These are phyloP conservation scores for Kalaharituber pfeilii DNA, from an alignment of 2,329 filamentous ascomycete species.

Conservation along the genomic window DNA sequence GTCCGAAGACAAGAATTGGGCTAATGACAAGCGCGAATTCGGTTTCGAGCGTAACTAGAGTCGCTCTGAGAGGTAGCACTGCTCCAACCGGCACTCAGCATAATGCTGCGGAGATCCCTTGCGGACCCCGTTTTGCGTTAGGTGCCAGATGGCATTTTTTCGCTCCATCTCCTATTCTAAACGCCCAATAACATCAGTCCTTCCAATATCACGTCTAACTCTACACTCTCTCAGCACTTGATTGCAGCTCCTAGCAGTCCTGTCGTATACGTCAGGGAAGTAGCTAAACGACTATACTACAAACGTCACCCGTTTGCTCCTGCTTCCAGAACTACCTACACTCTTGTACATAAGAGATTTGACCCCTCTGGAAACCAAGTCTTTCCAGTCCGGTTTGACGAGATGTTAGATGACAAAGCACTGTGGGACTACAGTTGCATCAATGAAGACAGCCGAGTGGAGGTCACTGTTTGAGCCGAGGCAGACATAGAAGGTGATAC, in stretches of 20 bases:
- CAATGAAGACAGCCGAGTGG: not conserved
- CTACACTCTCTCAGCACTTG: not conserved
- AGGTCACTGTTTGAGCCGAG: not conserved
- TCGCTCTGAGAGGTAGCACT: too few relatives aligned
- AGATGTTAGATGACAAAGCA: not conserved
- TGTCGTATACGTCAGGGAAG: not conserved
- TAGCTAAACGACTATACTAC: not conserved
- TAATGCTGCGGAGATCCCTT: too few relatives aligned
- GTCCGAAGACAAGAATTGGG: too few relatives aligned
- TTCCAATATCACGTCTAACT: not conserved
- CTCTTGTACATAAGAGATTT: not conserved
- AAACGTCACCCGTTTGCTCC: not conserved
- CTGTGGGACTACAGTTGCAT: not conserved
- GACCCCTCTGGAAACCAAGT: not conserved
- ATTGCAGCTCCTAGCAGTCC: not conserved
- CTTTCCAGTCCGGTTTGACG: not conserved
- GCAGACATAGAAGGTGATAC: not conserved
- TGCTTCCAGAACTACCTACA: not conserved
- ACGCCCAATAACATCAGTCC: not conserved
- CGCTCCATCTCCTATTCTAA: not conserved
- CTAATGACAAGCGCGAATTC: too few relatives aligned
- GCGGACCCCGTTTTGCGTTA: too few relatives aligned
- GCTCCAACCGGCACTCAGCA: too few relatives aligned
- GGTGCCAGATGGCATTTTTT: not conserved
- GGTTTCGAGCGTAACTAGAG: too few relatives aligned